These are phyloP conservation scores for Syncephalis plumigaleata DNA, from an alignment of 371 early-diverging fungal genomes.

Conservation along the genomic window DNA sequence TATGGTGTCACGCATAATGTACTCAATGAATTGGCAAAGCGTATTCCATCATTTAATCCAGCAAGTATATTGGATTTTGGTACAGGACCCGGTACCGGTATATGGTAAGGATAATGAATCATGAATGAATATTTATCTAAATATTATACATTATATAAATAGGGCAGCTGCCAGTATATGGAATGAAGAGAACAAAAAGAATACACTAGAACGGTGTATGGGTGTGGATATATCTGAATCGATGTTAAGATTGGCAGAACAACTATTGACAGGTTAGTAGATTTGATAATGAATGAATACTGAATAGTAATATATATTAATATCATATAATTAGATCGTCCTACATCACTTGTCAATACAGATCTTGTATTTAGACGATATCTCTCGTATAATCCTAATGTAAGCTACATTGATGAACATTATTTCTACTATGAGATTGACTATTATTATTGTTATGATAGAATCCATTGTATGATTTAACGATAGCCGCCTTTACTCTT, in stretches of 20 bases:
- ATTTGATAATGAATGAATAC: background rate
- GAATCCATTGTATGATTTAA: conserved; percentile 38
- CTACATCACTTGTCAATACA: conserved; percentile 5
- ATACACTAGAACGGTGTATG: conserved; percentile 18
- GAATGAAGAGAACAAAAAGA: conserved; percentile 6
- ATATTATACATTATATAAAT: background rate
- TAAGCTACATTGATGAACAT: conserved; percentile 6
- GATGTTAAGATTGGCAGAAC: conserved; percentile 59
- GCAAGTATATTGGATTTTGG: conserved; percentile 62
- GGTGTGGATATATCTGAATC: conserved; percentile 66
- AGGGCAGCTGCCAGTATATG: conserved; percentile 58
- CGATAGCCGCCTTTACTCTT: conserved; percentile 54
- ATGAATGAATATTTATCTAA: background rate
- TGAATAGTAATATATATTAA: background rate
- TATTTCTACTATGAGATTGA: too few species aligned
- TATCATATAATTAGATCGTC: background rate
- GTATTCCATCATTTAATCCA: conserved; percentile 44
- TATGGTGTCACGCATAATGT: conserved; percentile 54
- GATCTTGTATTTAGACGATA: conserved; percentile 41
- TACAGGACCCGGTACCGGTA: conserved; percentile 70
- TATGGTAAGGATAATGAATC: conserved; percentile 30
- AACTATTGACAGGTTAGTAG: conserved; percentile 7
- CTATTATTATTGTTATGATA: conserved; percentile 1
- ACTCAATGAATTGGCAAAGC: conserved; percentile 32
- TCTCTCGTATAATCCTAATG: conserved; percentile 28